Conservation (phyloP, 2,329 filamentous ascomycete genomes). For the Tolypocladium ovalisporum region DNA sequence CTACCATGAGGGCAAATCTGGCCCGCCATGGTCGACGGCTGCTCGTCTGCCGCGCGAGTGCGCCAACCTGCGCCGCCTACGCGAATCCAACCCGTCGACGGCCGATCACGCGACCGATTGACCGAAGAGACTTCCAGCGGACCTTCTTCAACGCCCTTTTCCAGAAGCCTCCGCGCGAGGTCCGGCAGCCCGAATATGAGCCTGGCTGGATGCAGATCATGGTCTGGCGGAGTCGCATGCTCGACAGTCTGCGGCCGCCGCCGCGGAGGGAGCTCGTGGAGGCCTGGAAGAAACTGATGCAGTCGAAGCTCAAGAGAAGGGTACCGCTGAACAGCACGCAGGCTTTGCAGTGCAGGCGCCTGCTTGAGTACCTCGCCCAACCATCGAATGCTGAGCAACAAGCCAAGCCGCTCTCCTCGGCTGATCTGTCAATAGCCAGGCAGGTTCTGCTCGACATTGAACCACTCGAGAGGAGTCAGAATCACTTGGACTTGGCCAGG, state of each 20-base stretch:
- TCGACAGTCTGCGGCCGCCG: constrained; percentile 55
- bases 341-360: constrained; percentile 41
- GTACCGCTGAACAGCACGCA: constrained; percentile 53
- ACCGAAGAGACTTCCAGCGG: constrained; percentile 13
- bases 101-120: constrained; percentile 11
- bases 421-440: constrained; percentile 34
- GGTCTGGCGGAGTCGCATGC: constrained; percentile 52
- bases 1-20: constrained; percentile 33
- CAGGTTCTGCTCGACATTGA: constrained; percentile 27
- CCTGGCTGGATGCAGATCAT: constrained; percentile 64
- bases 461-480: constrained; percentile 29
- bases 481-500: constrained; percentile 37
- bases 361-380: constrained; percentile 49
- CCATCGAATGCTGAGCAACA: constrained; percentile 11
- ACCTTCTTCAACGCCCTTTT: constrained; percentile 53
- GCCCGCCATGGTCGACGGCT: constrained; percentile 32
- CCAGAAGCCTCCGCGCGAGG: constrained; percentile 43
- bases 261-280: constrained; percentile 48
- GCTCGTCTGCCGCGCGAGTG: constrained; percentile 21
- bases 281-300: constrained; percentile 56
- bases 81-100: constrained; percentile 17
- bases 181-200: constrained; percentile 53
- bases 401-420: constrained; percentile 20
- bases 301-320: constrained; percentile 36
- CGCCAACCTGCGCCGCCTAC: constrained; percentile 22